phyloP scores from a whole-genome alignment of 768 basidiomycete genomes.

The Guyanaporus albipodus region DNA sequence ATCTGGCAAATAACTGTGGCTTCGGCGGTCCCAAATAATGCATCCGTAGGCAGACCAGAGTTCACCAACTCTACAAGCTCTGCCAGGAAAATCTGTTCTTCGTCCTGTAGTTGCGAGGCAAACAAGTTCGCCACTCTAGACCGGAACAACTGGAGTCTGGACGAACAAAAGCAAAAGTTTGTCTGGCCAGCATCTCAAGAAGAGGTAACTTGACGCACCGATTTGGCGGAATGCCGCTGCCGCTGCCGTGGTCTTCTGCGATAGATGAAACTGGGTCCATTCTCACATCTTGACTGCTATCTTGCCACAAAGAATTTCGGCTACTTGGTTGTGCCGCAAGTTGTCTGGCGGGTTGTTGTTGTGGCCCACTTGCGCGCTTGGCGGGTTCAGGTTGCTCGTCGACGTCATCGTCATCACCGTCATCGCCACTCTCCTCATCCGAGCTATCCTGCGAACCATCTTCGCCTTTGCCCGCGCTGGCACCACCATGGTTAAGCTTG shows the following conservation, averaged over 20 bases:
- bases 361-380: conserved; percentile 51
- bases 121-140: conserved; percentile 70
- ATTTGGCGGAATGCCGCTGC: conserved; percentile 48
- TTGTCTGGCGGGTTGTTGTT: conserved; percentile 24
- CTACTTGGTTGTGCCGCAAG: conserved; percentile 30
- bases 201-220: conserved; percentile 45
- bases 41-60: conserved; percentile 60
- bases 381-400: conserved; percentile 33
- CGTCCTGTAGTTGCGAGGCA: conserved; percentile 61
- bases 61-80: conserved; percentile 75
- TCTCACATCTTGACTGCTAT: conserved; percentile 59
- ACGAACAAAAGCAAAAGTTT: not conserved
- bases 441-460: conserved; percentile 37
- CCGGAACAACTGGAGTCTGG: conserved; percentile 78
- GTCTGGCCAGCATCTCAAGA: conserved; percentile 1
- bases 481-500: conserved; percentile 72
- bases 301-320: conserved; percentile 62
- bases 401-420: conserved; percentile 42
- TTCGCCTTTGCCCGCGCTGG: conserved; percentile 48
- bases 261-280: conserved; percentile 51
- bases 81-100: conserved; percentile 69
- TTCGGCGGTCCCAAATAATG: conserved; percentile 78
- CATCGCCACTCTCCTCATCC: conserved; percentile 37
- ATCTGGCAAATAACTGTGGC: conserved; percentile 65
- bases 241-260: conserved; percentile 34